Evolutionary conservation across 2,329 filamentous ascomycete genomes (phyloP).

Genomic region (Paecilomyces fulvus): DNA sequence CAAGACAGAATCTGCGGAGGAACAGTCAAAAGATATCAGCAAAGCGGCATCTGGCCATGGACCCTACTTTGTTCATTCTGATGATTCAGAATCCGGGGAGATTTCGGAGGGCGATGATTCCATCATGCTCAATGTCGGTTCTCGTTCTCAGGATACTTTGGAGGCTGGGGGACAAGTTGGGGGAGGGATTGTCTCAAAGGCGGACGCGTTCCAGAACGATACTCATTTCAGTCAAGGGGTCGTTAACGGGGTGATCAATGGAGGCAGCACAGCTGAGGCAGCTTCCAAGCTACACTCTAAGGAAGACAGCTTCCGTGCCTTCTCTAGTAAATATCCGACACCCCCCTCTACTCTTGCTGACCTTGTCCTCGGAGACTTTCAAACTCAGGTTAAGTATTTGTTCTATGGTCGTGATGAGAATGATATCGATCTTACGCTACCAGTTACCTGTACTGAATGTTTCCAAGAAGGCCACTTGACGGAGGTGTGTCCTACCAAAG

Average conservation of each 20-base stretch:
- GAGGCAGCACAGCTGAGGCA: not conserved
- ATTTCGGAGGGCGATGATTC: slow-evolving; percentile 31
- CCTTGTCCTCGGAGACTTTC: slow-evolving; percentile 29
- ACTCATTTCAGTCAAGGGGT: slow-evolving; percentile 14
- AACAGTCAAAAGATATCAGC: not conserved
- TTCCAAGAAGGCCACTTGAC: slow-evolving; percentile 35
- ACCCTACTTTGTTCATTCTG: slow-evolving; percentile 15
- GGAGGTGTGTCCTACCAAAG: slow-evolving; percentile 34
- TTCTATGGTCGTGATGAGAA: slow-evolving; percentile 31
- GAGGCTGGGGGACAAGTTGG: not conserved
- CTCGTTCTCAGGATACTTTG: slow-evolving; percentile 7
- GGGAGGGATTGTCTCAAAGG: slow-evolving; percentile 1
- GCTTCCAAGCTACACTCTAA: slow-evolving; percentile 16
- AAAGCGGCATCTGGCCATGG: not conserved
- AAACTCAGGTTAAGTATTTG: slow-evolving; percentile 30
- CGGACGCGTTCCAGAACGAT: slow-evolving; percentile 9
- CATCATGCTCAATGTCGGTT: slow-evolving; percentile 35
- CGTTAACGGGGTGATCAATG: not conserved
- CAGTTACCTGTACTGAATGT: slow-evolving; percentile 36
- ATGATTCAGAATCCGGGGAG: slow-evolving; percentile 17
- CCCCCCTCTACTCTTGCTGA: slow-evolving; percentile 28
- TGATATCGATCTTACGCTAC: slow-evolving; percentile 32
- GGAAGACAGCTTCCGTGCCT: slow-evolving; percentile 25
- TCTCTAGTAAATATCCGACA: slow-evolving; percentile 25
- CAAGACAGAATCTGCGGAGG: not conserved